These are phyloP conservation scores for Ophiostoma novo-ulmi DNA, from an alignment of 2,329 filamentous ascomycete species.

Conservation along the genomic window DNA sequence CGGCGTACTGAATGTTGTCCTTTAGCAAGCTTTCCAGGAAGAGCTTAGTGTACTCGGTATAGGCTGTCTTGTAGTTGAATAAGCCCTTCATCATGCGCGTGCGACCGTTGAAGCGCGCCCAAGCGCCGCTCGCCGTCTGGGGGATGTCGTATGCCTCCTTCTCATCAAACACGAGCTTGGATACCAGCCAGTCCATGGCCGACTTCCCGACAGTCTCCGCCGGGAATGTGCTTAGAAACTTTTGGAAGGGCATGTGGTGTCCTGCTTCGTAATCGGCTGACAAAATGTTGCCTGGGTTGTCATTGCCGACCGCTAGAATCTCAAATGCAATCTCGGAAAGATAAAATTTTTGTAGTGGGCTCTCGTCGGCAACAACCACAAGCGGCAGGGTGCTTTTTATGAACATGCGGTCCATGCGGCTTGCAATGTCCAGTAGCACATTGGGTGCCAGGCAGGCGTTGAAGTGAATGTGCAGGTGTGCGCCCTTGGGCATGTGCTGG, in stretches of 20 bases:
- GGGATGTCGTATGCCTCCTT: constrained; percentile 52
- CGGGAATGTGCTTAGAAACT: constrained; percentile 39
- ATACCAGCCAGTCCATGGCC: constrained; percentile 51
- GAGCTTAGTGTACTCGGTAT: constrained; percentile 53
- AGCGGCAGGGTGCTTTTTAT: constrained; percentile 58
- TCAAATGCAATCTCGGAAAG: constrained; percentile 59
- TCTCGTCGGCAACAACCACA: constrained; percentile 29
- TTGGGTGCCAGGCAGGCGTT: constrained; percentile 64
- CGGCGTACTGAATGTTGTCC: constrained; percentile 66
- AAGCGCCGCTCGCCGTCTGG: constrained; percentile 49
- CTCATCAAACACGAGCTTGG: constrained; percentile 58
- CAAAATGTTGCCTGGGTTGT: constrained; percentile 44
- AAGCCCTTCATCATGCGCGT: constrained; percentile 70
- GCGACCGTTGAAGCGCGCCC: constrained; percentile 61
- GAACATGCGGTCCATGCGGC: constrained; percentile 60
- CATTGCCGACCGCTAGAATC: constrained; percentile 39
- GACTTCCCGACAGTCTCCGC: constrained; percentile 30
- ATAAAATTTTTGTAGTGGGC: constrained; percentile 38
- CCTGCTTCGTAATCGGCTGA: constrained; percentile 39
- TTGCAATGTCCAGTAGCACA: constrained; percentile 52
- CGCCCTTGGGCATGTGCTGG: constrained; percentile 61
- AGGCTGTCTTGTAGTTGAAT: constrained; percentile 61
- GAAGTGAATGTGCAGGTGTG: constrained; percentile 70
- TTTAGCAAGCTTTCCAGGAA: constrained; percentile 58
- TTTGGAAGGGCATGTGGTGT: constrained; percentile 41